Evolutionary conservation across 2,329 filamentous ascomycete genomes (phyloP), one percentile per base, ranked within the genome.

Genomic region (Cucurbitaria berberidis): DNA sequence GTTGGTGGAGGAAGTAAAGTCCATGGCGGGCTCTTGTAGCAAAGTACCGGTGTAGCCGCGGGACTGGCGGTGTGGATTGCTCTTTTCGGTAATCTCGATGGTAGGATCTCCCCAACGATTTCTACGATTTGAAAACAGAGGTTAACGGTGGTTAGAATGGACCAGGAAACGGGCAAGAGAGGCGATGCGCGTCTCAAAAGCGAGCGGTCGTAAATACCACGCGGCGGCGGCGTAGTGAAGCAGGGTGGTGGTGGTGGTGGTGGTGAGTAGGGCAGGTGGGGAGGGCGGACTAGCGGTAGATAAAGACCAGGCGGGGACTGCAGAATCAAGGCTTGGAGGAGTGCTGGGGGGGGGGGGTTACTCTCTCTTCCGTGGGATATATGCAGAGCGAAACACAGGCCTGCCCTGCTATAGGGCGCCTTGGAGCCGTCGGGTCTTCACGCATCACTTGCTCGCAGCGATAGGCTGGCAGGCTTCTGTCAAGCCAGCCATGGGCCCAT

Each of bases 11-110:
- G 52, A 62, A 39, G 66, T 59, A 60, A 71, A 74, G 64, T 70
- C 69, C 73, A 76, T 76, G 68, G 61, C 57, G 65, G 69, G 56
- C 61, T 72, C 69, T 75, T 75, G 72, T 74, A 73, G 67, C 56
- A 63, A 72, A 73, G 69, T 73, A 74, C 67, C 73, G 69, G 73
- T 74, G 73, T 75, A 64, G 67, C 51, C 52, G 62, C 59, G 60
- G 63, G 67, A 74, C 67, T 70, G 67, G 73, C 73, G 72, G 73
- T 74, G 73, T 72, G 68, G 70, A 65, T 60, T 64, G 67, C 70
- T 67, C 53, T 56, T 67, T 74, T 70, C 32, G 72, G 72, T 41
- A 71, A 69, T 64, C 36, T 57, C 49, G 54, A 63, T 60, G 45
- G 61, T 59, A 55, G 55, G 59, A 55, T 49, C 13, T 44, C 26